Evolutionary conservation across 345 rosid genomes (phyloP).

Genomic region (Geranium rotundifolium): DNA sequence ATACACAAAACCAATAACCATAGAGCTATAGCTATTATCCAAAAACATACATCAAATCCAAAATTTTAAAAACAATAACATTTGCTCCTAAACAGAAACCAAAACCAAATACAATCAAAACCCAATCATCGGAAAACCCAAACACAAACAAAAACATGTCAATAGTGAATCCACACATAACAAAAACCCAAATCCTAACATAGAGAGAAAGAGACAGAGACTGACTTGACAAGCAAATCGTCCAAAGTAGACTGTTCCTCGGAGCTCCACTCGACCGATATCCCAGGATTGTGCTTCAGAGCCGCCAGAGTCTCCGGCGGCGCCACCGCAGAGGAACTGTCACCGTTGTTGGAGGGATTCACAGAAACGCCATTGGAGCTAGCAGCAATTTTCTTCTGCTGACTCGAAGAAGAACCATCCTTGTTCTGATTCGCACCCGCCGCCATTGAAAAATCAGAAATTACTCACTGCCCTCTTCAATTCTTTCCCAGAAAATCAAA

Average conservation of each 20-base stretch:
- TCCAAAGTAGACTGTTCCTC: constrained; percentile 51
- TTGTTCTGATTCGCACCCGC: background rate
- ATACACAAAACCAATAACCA: background rate
- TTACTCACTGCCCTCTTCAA: background rate
- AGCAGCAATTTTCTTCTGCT: background rate
- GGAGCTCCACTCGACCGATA: constrained; percentile 42
- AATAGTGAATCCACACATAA: no score
- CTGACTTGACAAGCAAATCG: constrained; percentile 36
- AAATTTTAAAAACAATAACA: no score
- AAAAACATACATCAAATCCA: no score
- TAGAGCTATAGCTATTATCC: background rate
- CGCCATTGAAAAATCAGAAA: background rate
- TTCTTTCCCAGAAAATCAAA: background rate
- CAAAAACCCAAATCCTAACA: background rate
- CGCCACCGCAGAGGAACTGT: background rate
- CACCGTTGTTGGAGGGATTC: background rate
- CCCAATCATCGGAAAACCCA: background rate
- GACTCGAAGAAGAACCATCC: background rate
- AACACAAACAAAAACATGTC: background rate
- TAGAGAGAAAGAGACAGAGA: background rate
- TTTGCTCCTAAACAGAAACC: no score
- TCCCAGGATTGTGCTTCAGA: constrained; percentile 54
- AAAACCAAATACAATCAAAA: background rate
- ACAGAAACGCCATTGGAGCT: background rate
- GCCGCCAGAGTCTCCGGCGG: constrained; percentile 19